phyloP scores from a whole-genome alignment of 176 grass and related monocot genomes.

The Oropetium thomaeum region DNA sequence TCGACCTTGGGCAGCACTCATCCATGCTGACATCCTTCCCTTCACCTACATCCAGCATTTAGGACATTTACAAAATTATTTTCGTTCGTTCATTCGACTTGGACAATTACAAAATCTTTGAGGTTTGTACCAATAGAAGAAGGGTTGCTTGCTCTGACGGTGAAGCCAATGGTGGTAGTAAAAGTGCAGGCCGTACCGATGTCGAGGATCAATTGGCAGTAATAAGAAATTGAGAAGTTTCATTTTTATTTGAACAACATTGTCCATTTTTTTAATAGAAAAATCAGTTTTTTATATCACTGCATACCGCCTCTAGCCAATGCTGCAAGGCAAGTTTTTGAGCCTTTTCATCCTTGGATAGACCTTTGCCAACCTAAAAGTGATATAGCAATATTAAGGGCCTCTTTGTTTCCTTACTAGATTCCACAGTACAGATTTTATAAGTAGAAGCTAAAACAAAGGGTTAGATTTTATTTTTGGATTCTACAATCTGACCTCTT shows the following conservation, averaged over 20 bases:
- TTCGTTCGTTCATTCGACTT: too few relatives aligned
- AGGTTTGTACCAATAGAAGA: constrained; percentile 82
- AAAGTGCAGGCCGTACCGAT: constrained; percentile 71
- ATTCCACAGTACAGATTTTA: too few relatives aligned
- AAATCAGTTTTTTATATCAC: too few relatives aligned
- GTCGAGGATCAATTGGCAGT: constrained; percentile 62
- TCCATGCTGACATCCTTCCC: constrained; percentile 68
- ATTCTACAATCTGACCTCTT: too few relatives aligned
- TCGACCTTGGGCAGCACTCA: constrained; percentile 47
- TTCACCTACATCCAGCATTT: constrained; percentile 78
- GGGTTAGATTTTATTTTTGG: too few relatives aligned
- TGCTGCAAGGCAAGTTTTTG: constrained; percentile 64
- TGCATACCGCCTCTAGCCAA: too few relatives aligned
- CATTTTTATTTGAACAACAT: too few relatives aligned
- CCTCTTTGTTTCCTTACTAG: too few relatives aligned
- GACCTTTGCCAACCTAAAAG: constrained; percentile 62
- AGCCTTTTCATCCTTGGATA: constrained; percentile 48
- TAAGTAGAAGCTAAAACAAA: too few relatives aligned
- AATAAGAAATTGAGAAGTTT: neutral
- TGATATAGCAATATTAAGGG: too few relatives aligned
- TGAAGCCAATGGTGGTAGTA: constrained; percentile 61
- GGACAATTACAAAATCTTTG: neutral
- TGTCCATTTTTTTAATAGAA: too few relatives aligned
- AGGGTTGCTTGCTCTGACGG: constrained; percentile 64
- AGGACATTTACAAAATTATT: neutral